Base-by-base conservation (phyloP, 345 rosid species). In the Gossypium australe region DNA sequence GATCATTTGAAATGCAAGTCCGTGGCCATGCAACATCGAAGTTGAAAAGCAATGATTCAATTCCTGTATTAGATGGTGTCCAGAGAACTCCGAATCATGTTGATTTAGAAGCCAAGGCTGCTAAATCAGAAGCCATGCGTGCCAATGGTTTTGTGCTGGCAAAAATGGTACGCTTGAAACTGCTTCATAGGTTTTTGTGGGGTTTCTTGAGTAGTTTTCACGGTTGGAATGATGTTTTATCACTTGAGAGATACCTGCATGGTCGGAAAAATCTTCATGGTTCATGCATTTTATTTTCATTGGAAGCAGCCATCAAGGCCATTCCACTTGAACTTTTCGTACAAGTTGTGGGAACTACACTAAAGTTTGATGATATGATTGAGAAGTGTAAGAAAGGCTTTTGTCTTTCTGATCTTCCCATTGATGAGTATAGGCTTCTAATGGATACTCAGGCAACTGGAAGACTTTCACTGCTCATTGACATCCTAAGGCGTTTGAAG, bases 91-190 rank as follows among this genome's bases (percentile, higher is more conserved):
- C 77, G 76, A 71, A 43, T 49, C 82, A 69, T 78, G 81, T 75
- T 44, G 76, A 69, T 82, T 81, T 88, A 74, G 90, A 91, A 71
- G 82, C 76, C 9, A 80, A 82, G 75, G 81, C 85, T 77, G 76
- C 73, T 80, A 86, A 80, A 79, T 82, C 86, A 55, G 98, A 89
- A 79, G 89, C 92, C 58, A 92, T 92, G 94, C 94, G 94, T 67
- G 86, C 95, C 75, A 94, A 92, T 84, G 98, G 98, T 72, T 92
- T 92, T 85, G 94, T 94, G 71, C 77, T 89, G 79, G 90, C 98
- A 77, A 94, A 94, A 86, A 93, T 94, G 98, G 89, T 90, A 66
- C 95, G 98, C 18, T 91, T 92, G 61, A 93, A 89, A 78, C 85
- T 94, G 79, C 82, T 93, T 45, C 99, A 94, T 82, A 71, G 80